Evolutionary conservation across 2,329 filamentous ascomycete genomes (phyloP).

Genomic region (Cytospora mali): DNA sequence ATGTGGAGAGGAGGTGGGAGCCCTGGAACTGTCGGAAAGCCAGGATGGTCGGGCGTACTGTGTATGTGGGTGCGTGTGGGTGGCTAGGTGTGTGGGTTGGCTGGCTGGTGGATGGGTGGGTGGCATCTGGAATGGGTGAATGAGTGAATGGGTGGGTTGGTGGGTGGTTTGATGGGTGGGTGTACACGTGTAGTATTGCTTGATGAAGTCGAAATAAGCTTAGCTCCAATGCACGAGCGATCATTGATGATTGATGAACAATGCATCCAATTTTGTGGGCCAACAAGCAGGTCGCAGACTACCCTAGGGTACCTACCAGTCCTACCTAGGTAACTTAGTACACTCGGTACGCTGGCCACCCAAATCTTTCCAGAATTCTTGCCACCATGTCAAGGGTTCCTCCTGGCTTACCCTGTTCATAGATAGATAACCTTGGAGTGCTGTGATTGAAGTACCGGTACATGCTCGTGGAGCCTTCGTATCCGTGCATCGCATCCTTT

Average conservation of each 20-base stretch:
- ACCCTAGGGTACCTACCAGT: too few relatives aligned
- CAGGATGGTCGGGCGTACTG: too few relatives aligned
- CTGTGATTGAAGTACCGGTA: neutral
- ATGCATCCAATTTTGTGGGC: neutral
- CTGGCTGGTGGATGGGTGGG: neutral
- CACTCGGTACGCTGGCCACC: too few relatives aligned
- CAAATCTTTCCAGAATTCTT: too few relatives aligned
- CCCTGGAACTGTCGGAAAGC: too few relatives aligned
- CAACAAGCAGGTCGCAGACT: neutral
- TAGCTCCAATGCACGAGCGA: slow-evolving; percentile 14
- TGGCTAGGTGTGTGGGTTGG: too few relatives aligned
- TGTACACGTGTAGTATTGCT: slow-evolving; percentile 3
- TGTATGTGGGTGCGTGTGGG: too few relatives aligned
- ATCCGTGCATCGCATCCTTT: neutral
- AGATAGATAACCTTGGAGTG: too few relatives aligned
- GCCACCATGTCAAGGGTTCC: too few relatives aligned
- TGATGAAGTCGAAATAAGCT: slow-evolving; percentile 19
- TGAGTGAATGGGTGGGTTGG: too few relatives aligned
- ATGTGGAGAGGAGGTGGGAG: neutral
- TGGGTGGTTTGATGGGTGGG: neutral
- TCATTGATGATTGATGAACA: neutral
- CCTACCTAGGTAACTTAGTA: too few relatives aligned
- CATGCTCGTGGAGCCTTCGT: neutral
- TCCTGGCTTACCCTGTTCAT: neutral
- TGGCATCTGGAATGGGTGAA: too few relatives aligned